Evolutionary conservation across 2,329 filamentous ascomycete species (phyloP), one percentile per base, ranked within the genome.

Genomic region (Penicillium sp.): DNA sequence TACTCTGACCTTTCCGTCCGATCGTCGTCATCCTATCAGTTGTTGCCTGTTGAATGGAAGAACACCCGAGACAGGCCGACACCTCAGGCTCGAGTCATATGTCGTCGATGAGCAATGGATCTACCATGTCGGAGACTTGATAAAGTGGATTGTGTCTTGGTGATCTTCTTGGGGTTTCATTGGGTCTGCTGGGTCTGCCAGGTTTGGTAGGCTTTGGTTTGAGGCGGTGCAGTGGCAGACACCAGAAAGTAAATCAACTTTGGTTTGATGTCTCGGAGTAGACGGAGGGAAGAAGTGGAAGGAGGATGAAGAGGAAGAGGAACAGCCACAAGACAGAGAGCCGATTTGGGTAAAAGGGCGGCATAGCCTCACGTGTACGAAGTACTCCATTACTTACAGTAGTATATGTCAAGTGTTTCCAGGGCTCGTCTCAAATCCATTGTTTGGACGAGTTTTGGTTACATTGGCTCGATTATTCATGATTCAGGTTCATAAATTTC

Each of bases 21-120:
- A 35, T 22, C 49, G 28, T 51, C 49, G 30, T 50, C 28, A 50
- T 50, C 47, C 28, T 9, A n/a, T 13, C n/a, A 50, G 8, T 33
- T 37, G 35, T 37, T 9, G 45, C 45, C 45, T 49, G 47, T 49
- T 59, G 57, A 59, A 40, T 44, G 49, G 10, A 44, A 56, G 17
- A 35, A 12, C 28, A n/a, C n/a, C 30, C 30, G 49, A 47, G 44
- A 47, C 44, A 47, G 19, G 38, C 49, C 51, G 58, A 33, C 53
- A 44, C 26, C 42, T 50, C 13, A 60, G 37, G 26, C n/a, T 22
- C 24, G 47, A 24, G 35, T 44, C n/a, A 38, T 45, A 62, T 62
- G 61, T 64, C 54, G 61, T 61, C 51, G 55, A 61, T 54, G 51
- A 54, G n/a, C 28, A 38, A 54, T 40, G 51, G 28, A 26, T 54